phyloP scores from a whole-genome alignment of 306 rosid species.

The Pyrus communis region DNA sequence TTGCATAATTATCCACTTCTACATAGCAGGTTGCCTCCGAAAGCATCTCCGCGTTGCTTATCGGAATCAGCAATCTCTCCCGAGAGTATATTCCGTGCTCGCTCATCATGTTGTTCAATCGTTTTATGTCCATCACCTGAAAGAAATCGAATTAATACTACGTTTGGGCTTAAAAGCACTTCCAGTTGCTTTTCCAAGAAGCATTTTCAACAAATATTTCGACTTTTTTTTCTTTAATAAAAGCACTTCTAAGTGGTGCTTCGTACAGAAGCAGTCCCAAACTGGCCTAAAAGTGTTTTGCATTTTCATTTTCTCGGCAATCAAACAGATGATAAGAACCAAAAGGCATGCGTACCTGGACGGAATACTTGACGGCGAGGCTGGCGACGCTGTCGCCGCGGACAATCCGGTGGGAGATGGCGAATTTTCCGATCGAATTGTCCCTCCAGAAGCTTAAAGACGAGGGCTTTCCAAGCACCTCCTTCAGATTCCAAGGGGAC shows the following conservation, averaged over 20 bases:
- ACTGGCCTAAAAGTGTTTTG: not conserved
- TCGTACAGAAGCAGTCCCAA: no score
- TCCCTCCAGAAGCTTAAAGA: slow-evolving; percentile 96
- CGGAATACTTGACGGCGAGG: slow-evolving; percentile 87
- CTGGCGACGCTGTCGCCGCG: slow-evolving; percentile 77
- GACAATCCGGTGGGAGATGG: slow-evolving; percentile 62
- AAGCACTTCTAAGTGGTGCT: no score
- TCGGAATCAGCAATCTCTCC: slow-evolving; percentile 80
- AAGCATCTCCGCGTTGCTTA: slow-evolving; percentile 56
- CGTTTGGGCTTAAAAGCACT: no score
- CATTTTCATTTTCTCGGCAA: not conserved
- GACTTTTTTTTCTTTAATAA: not conserved
- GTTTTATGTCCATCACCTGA: slow-evolving; percentile 82
- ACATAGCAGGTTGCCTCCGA: slow-evolving; percentile 58
- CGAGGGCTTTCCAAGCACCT: slow-evolving; percentile 51
- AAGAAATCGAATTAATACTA: not conserved
- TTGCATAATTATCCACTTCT: slow-evolving; percentile 67
- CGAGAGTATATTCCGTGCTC: slow-evolving; percentile 94
- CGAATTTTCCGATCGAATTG: slow-evolving; percentile 61
- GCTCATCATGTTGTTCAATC: slow-evolving; percentile 92
- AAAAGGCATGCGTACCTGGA: slow-evolving; percentile 43
- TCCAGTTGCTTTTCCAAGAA: no score
- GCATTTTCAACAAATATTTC: not conserved
- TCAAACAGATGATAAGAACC: not conserved
- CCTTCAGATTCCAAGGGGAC: slow-evolving; percentile 65